A percentile compares a stretch with the other conserved stretches of the same genome.
These are phyloP conservation scores for Circinella minor DNA, from an alignment of 371 early-diverging fungal genomes.

Conservation along the genomic window DNA sequence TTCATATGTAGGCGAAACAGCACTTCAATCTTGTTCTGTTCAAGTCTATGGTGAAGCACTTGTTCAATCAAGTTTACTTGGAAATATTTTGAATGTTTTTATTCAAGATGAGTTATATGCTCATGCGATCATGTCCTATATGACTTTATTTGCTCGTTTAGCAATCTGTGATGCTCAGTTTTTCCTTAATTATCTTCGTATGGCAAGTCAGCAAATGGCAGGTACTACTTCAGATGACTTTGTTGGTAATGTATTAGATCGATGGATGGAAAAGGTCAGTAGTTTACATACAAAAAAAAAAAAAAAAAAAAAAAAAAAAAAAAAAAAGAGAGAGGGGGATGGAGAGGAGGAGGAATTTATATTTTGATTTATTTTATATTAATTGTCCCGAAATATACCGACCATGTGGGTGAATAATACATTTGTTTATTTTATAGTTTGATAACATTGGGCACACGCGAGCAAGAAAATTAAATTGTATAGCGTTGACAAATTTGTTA, in stretches of 20 bases:
- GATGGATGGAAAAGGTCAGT: constrained; percentile 73
- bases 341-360: too few species aligned
- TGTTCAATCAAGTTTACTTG: constrained; percentile 57
- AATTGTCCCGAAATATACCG: not conserved
- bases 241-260: constrained; percentile 52
- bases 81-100: constrained; percentile 54
- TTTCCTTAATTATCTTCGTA: constrained; percentile 50
- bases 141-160: constrained; percentile 68
- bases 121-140: constrained; percentile 68
- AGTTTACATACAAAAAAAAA: too few species aligned
- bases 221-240: constrained; percentile 38
- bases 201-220: constrained; percentile 46
- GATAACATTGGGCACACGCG: constrained; percentile 78
- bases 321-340: not conserved
- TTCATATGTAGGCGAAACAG: constrained; percentile 64
- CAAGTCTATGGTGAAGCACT: constrained; percentile 57
- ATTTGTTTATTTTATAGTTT: constrained; percentile 49
- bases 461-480: constrained; percentile 72
- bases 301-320: not conserved
- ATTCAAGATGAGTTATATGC: constrained; percentile 62
- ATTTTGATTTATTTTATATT: not conserved
- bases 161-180: constrained; percentile 62
- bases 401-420: not conserved
- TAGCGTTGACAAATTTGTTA: constrained; percentile 70
- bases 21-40: constrained; percentile 57